Percentiles rank a stretch among this genome's conserved stretches.
Evolutionary conservation across 1,284 basidiomycete genomes (phyloP).

Genomic region (Leccinum pseudoinsigne): DNA sequence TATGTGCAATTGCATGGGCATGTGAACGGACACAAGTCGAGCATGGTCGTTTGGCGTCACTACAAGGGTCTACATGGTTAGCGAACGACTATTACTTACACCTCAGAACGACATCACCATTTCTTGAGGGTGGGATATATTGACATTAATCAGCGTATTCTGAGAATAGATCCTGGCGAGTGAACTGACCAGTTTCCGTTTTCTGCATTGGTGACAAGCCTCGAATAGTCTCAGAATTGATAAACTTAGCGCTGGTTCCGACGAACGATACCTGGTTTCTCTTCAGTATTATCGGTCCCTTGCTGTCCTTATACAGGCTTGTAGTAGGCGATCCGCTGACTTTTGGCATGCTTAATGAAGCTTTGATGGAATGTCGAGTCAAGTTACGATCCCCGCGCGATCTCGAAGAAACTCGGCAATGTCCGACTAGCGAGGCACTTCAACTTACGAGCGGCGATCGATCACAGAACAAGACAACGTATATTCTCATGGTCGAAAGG

Average conservation of each 20-base stretch:
- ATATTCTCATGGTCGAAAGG: conserved; percentile 21
- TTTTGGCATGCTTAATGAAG: conserved; percentile 24
- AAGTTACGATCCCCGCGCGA: neutral
- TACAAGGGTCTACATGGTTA: conserved; percentile 25
- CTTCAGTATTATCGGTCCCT: conserved; percentile 43
- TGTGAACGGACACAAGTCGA: conserved; percentile 69
- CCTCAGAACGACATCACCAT: conserved; percentile 45
- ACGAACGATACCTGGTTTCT: conserved; percentile 50
- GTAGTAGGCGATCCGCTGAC: conserved; percentile 7
- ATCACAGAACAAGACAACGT: conserved; percentile 10
- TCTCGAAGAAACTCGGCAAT: too few relatives aligned
- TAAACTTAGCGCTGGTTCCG: neutral
- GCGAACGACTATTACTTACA: conserved; percentile 1
- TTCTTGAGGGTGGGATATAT: conserved; percentile 42
- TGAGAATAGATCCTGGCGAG: conserved; percentile 5
- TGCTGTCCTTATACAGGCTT: conserved; percentile 5
- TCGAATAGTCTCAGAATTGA: conserved; percentile 10
- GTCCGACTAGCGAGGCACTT: too few relatives aligned
- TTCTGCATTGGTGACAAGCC: conserved; percentile 56
- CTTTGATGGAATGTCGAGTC: neutral
- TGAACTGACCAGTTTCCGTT: conserved; percentile 65
- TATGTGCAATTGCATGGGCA: conserved; percentile 54
- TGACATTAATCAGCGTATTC: conserved; percentile 1
- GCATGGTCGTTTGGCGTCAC: conserved; percentile 70
- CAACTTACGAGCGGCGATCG: neutral